phyloP scores from a whole-genome alignment of 129 eudicot genomes.

The Arctium lappa region DNA sequence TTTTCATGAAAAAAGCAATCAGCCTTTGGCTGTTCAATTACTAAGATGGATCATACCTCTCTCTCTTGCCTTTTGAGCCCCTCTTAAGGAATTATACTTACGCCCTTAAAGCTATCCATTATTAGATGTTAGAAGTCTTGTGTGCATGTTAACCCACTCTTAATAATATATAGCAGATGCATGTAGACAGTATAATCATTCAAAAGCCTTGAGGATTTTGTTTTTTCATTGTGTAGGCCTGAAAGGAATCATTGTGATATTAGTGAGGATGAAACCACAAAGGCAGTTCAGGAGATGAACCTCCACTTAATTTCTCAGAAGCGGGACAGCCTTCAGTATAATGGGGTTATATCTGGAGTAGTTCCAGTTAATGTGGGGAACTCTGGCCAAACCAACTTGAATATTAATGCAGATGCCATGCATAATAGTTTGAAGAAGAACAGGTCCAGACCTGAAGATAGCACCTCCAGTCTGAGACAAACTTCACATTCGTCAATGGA shows the following conservation, averaged over 20 bases:
- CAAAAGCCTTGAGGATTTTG: neutral
- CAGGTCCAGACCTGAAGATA: conserved; percentile 31
- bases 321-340: conserved; percentile 37
- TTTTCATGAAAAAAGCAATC: neutral
- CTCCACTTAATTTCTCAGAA: conserved; percentile 31
- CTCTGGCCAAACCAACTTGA: conserved; percentile 21
- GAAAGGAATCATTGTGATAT: conserved; percentile 75
- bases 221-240: conserved; percentile 52
- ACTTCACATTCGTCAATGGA: conserved; percentile 35
- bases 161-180: neutral
- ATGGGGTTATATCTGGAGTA: conserved; percentile 21
- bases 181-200: neutral
- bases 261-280: conserved; percentile 73
- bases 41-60: neutral
- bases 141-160: neutral
- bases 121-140: neutral
- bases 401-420: conserved; percentile 20
- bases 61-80: neutral
- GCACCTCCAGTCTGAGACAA: conserved; percentile 28
- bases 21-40: neutral
- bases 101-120: neutral
- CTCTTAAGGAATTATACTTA: neutral
- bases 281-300: conserved; percentile 41
- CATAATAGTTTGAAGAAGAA: conserved; percentile 32
- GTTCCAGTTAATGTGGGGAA: conserved; percentile 27